These are phyloP conservation scores for Talaromyces marneffei DNA, from an alignment of 2,329 filamentous ascomycete species.

Conservation along the genomic window DNA sequence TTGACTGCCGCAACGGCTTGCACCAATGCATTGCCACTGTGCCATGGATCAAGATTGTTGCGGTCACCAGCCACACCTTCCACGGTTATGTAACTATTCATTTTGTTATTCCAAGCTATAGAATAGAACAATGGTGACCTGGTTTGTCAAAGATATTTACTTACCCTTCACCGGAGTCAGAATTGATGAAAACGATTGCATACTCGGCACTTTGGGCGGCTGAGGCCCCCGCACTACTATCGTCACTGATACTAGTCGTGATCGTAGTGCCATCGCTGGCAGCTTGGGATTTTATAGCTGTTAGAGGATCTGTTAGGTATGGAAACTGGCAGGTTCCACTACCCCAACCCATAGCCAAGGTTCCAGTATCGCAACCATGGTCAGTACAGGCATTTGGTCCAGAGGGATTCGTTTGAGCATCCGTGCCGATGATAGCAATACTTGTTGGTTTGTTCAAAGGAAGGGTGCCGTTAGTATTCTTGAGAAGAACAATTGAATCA, in stretches of 20 bases:
- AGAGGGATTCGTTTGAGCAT: constrained; percentile 58
- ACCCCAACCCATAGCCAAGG: constrained; percentile 81
- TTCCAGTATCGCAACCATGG: constrained; percentile 78
- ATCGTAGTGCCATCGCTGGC: constrained; percentile 19
- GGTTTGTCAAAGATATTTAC: constrained; percentile 51
- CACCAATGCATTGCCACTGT: constrained; percentile 1
- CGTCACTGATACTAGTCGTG: constrained; percentile 37
- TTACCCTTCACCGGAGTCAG: constrained; percentile 52
- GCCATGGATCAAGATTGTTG: constrained; percentile 8
- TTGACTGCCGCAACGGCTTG: constrained; percentile 58
- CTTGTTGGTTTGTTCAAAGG: constrained; percentile 47
- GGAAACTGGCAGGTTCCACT: constrained; percentile 81
- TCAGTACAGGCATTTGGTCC: constrained; percentile 74
- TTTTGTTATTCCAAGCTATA: constrained; percentile 44
- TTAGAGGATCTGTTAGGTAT: constrained; percentile 3
- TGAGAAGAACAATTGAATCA: constrained; percentile 67
- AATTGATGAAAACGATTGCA: constrained; percentile 11
- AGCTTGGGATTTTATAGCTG: constrained; percentile 14
- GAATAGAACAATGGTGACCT: neutral
- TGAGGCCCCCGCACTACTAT: neutral
- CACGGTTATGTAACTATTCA: constrained; percentile 63
- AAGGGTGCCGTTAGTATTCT: constrained; percentile 46
- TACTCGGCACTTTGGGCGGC: neutral
- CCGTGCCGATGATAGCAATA: constrained; percentile 70
- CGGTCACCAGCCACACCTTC: constrained; percentile 25